Base-by-base conservation (phyloP, 2,329 filamentous ascomycete species). In the Chaetothyriales sp. region DNA sequence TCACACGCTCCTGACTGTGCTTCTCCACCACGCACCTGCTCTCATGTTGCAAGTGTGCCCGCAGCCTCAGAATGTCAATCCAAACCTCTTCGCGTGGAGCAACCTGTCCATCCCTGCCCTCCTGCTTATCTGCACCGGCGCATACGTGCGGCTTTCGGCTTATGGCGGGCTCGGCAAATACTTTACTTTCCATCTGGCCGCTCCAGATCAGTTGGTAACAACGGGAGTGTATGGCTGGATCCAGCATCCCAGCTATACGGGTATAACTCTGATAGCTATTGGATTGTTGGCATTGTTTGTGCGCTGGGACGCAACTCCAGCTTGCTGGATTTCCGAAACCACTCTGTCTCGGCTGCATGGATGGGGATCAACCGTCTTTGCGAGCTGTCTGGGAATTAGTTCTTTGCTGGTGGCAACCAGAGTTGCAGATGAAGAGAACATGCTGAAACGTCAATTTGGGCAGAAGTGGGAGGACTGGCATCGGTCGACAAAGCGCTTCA, bases 241-340 rank as follows among this genome's bases (percentile, higher is more conserved):
- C 2, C 73, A 76, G 57, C 74, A 78, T 56, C 74, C 74, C 1
- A 74, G 73, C 50, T 78, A 78, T 52, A 70, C 69, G 0, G 74
- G 71, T 0, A 44, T 70, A 1, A 8, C 66, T 0, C 26, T 70
- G 2, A 55, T 76, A 51, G 45, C 44, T 46, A 52, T 45, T 20
- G 43, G 19, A 15, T 20, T 20, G 7, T 4, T 45, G 43, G 43
- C n/a, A 15, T 45, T 76, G 3, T 59, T 72, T 5, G 50, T 60
- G 12, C 59, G 71, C 0, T 52, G 62, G 22, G 71, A 74, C 51
- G 71, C 67, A 0, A 59, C 63, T 1, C 39, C 65, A 0, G 64
- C 63, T 10, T 75, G 71, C 51, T 70, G 66, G 64, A 57, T 64
- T 20, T 32, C 54, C 1, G 26, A 36, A 18, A 39, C 7, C 6